Base-by-base conservation (phyloP, 371 early-diverging fungal genomes). In the Blyttiomyces sp. region DNA sequence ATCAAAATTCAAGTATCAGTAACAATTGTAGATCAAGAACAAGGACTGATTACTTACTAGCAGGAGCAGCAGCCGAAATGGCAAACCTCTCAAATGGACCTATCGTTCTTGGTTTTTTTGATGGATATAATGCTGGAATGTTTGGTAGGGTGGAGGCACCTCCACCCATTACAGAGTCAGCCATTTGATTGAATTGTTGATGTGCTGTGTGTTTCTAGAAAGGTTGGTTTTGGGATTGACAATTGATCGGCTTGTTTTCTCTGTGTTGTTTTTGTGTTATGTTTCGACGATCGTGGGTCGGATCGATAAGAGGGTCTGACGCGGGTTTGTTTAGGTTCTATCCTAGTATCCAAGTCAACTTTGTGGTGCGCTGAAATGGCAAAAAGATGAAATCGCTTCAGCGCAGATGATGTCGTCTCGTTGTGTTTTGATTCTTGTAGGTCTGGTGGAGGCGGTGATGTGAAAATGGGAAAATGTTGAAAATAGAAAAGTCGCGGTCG, bases 21-120 rank as follows among this genome's bases (percentile, higher is more conserved):
- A 26, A 17, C 23, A 43, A 23, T 53, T 0, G 7, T 34, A 17
- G 30, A 35, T 21, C 30, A 16, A 1, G 7, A 13, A 36, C 9
- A 54, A 7, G 35, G 17, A 13, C 34, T 9, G 9, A 21, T 16
- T 21, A 57, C 64, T 52, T 36, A 75, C 76, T 63, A 17, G 82
- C 80, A 1, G 84, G 84, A 3, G 84, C 78, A 42, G 78, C 16
- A 11, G 81, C 80, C 17, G 81, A 81, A 48, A 84, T 70, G 9
- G 69, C 72, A 73, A 81, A 81, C 62, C 71, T 73, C 59, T 83
- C 82, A 21, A 69, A 42, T 3, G 71, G 49, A 4, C 76, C 76
- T 27, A 76, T 34, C 21, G 58, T 48, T 23, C 76, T 28, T 28
- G 76, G 71, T 27, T 66, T 49, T 27, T 57, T 19, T 17, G 42